Evolutionary conservation across 1,284 basidiomycete species (phyloP).

Genomic region (Caloboletus inedulis): DNA sequence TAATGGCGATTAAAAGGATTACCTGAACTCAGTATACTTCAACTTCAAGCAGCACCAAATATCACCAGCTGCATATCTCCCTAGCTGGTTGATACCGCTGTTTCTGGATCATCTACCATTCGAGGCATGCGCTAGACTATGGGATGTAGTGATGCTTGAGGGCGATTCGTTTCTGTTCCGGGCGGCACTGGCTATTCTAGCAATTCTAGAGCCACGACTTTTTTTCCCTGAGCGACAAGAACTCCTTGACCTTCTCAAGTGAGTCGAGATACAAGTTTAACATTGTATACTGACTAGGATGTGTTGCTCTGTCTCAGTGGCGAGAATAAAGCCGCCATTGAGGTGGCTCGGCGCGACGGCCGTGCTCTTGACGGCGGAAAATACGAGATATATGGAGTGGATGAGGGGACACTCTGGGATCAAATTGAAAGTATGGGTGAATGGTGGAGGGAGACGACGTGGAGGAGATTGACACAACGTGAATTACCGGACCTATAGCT

Average conservation of each 20-base stretch:
- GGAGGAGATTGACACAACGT: conserved; percentile 77
- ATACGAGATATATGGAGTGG: conserved; percentile 84
- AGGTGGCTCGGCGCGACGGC: conserved; percentile 71
- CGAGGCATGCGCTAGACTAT: conserved; percentile 81
- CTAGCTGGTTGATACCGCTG: conserved; percentile 77
- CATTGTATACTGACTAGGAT: conserved; percentile 5
- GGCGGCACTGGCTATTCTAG: conserved; percentile 78
- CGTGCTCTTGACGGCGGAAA: conserved; percentile 64
- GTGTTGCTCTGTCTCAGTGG: conserved; percentile 45
- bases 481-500: conserved; percentile 80
- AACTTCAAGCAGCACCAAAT: conserved; percentile 93
- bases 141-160: conserved; percentile 86
- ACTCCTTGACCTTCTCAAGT: conserved; percentile 69
- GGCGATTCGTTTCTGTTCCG: conserved; percentile 88
- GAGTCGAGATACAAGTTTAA: conserved; percentile 24
- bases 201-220: conserved; percentile 80
- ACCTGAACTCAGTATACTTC: conserved; percentile 68
- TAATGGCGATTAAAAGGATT: background rate
- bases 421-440: conserved; percentile 77
- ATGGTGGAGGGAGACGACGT: conserved; percentile 93
- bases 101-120: conserved; percentile 88
- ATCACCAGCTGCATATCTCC: conserved; percentile 74
- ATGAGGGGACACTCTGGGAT: conserved; percentile 81
- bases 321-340: conserved; percentile 80
- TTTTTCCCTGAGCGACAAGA: conserved; percentile 83